Conservation (phyloP, 108 stramenopile genomes). For the Mediolabrus comicus region DNA sequence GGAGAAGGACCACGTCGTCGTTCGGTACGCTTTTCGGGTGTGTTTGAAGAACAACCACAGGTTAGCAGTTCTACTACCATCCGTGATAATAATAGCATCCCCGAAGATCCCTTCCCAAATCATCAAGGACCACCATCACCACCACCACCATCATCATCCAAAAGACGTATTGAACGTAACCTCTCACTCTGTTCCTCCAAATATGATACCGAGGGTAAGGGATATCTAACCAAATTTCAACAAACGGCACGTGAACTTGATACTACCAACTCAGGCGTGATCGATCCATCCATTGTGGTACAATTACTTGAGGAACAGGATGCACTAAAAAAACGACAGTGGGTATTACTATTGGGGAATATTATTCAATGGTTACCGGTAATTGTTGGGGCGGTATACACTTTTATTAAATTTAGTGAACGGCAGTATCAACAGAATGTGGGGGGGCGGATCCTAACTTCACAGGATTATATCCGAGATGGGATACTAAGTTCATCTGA, state of each 20-base stretch:
- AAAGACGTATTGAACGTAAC: too few relatives aligned
- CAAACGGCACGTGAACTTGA: not conserved
- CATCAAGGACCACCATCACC: too few relatives aligned
- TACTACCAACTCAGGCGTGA: not conserved
- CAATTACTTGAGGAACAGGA: not conserved
- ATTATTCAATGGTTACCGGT: not conserved
- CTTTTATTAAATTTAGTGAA: not conserved
- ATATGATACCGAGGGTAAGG: not conserved
- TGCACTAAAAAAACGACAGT: not conserved
- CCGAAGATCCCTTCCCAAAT: too few relatives aligned
- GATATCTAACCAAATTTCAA: not conserved
- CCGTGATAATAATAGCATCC: too few relatives aligned
- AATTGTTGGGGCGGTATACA: not conserved
- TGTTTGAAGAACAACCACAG: too few relatives aligned
- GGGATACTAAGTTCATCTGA: not conserved
- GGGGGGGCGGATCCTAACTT: not conserved
- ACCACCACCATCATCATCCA: too few relatives aligned
- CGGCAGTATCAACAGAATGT: constrained; percentile 6
- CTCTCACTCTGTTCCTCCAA: not conserved
- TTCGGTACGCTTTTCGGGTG: too few relatives aligned
- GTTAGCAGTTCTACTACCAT: too few relatives aligned
- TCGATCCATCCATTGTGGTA: not conserved
- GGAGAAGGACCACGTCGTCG: too few relatives aligned
- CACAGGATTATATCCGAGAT: not conserved
- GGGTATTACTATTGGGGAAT: not conserved